These are phyloP conservation scores for Saprolegnia diclina DNA, from an alignment of 352 stramenopile species.

Conservation along the genomic window DNA sequence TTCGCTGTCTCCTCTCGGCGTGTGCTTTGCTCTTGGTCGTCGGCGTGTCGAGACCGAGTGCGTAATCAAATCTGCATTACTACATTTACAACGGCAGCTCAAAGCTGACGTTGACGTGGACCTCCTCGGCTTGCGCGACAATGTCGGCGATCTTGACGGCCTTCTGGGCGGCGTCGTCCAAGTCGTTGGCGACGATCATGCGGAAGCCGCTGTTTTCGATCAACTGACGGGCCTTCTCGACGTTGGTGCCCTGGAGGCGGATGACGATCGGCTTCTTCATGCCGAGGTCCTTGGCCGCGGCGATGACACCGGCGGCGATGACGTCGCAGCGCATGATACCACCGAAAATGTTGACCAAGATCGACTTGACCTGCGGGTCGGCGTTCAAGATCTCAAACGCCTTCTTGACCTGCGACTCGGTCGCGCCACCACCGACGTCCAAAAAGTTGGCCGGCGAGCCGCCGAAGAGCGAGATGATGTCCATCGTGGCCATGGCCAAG, in stretches of 20 bases:
- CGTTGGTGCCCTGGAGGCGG: conserved; percentile 97
- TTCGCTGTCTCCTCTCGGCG: too few relatives aligned
- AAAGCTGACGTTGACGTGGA: conserved; percentile 68
- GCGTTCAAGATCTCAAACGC: conserved; percentile 79
- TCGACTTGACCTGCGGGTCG: conserved; percentile 95
- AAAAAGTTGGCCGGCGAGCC: conserved; percentile 98
- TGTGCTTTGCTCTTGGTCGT: too few relatives aligned
- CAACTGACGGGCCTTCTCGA: conserved; percentile 91
- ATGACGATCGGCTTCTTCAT: conserved; percentile 98
- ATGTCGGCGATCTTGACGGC: conserved; percentile 89
- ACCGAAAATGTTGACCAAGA: conserved; percentile 99
- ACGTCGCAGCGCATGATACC: conserved; percentile 99
- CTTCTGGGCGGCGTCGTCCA: conserved; percentile 94
- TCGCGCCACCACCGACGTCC: conserved; percentile 95
- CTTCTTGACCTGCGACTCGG: conserved; percentile 86
- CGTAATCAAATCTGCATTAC: not conserved
- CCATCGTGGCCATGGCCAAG: conserved; percentile 99
- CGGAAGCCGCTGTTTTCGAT: conserved; percentile 91
- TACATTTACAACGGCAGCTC: conserved; percentile 35
- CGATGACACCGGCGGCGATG: conserved; percentile 95
- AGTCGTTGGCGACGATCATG: conserved; percentile 92
- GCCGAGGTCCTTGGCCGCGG: conserved; percentile 92
- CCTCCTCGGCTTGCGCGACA: conserved; percentile 61
- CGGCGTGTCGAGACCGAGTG: conserved; percentile 28
- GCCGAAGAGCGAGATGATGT: conserved; percentile 99